Evolutionary conservation across 306 rosid genomes (phyloP).

Genomic region (Echinosophora koreensis): DNA sequence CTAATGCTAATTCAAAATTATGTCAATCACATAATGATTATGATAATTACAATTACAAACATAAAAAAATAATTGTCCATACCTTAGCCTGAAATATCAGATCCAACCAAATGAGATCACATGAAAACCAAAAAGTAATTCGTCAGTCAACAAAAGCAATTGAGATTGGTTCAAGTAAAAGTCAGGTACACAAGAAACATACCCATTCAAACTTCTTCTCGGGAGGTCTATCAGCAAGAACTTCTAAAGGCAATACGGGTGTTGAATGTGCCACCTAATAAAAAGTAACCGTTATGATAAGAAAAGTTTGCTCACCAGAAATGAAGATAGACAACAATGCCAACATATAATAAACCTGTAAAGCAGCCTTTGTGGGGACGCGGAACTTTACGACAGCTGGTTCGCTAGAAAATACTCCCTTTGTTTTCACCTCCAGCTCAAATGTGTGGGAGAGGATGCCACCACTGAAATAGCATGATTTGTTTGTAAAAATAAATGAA

Average conservation of each 20-base stretch:
- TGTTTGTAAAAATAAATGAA: slow-evolving; percentile 16
- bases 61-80: slow-evolving; percentile 41
- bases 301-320: slow-evolving; percentile 29
- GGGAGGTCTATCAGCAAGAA: slow-evolving; percentile 89
- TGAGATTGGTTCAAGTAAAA: slow-evolving; percentile 36
- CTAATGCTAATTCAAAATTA: slow-evolving; percentile 13
- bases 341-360: slow-evolving; percentile 68
- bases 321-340: slow-evolving; percentile 17
- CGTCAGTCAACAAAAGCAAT: slow-evolving; percentile 50
- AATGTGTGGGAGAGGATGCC: slow-evolving; percentile 79
- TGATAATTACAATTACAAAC: slow-evolving; percentile 14
- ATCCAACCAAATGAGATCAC: slow-evolving; percentile 50
- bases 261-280: slow-evolving; percentile 82
- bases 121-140: slow-evolving; percentile 54
- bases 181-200: slow-evolving; percentile 45
- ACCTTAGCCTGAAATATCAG: slow-evolving; percentile 81
- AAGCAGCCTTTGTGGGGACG: slow-evolving; percentile 83
- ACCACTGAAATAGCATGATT: slow-evolving; percentile 61
- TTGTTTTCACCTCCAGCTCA: slow-evolving; percentile 85
- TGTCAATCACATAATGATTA: slow-evolving; percentile 32
- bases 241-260: slow-evolving; percentile 87
- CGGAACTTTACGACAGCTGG: slow-evolving; percentile 92
- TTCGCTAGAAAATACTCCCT: slow-evolving; percentile 72
- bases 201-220: slow-evolving; percentile 94
- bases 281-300: slow-evolving; percentile 24